Base-by-base conservation (phyloP, 179 eudicot genomes). In the Heliamphora pulchella region DNA sequence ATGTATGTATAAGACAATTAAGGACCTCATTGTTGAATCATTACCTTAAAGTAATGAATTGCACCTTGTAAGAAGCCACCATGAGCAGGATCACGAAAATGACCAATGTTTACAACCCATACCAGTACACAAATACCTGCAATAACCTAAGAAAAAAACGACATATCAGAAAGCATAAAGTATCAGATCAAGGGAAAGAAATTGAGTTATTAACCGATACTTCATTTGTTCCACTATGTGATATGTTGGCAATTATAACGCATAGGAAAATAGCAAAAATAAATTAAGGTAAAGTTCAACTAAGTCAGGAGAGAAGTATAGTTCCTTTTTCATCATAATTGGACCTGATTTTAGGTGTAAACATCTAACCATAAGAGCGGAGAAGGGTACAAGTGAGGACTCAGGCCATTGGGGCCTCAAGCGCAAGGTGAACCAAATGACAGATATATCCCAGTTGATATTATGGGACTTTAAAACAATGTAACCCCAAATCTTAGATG, bases 1-100 rank as follows among this genome's bases (percentile, higher is more conserved):
- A 3, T 13, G 14, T 2, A 58, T n/a, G 58, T 10, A 41, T 8
- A 77, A 48, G 22, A n/a, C 17, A 47, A 53, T 48, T 7, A 58
- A 78, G 14, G 53, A 53, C 8, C 59, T 75, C 67, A 80, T 77
- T 61, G 67, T 71, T 78, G 54, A 74, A 76, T 17, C 59, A 48
- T 81, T 93, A 95, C 99, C 99, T 96, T 96, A 83, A 96, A 96
- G 86, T 96, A 96, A 82, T 96, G 99, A 80, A 96, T 94, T 79
- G 99, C 99, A 61, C 99, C 99, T 82, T 84, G 90, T 57, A 96
- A 86, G 81, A 96, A 88, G 75, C 99, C 99, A 48, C 99, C 99
- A 87, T 96, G 99, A 63, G 97, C 89, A 81, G 99, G 99, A 91
- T 96, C 99, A 50, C 90, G 89, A 81, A 96, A 96, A 87, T 96